Base-by-base conservation (phyloP, 805 yeast genomes). In the Danielozyma ontarioensis region DNA sequence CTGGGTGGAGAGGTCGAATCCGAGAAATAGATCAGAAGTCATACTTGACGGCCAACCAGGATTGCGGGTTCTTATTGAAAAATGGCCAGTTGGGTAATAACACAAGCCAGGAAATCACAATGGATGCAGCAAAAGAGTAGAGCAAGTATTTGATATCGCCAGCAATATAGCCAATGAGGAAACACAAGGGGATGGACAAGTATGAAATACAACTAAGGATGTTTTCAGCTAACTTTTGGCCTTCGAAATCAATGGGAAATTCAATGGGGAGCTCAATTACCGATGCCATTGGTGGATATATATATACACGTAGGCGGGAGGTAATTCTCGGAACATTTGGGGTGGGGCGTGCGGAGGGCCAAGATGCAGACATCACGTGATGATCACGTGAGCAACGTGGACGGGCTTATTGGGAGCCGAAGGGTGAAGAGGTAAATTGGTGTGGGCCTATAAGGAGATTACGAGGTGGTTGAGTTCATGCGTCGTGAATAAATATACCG, bases 1-100 rank as follows among this genome's bases (percentile, higher is more conserved):
- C 53, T 88, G 97, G 12, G 96, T 88, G 2, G 95, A 85, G 17
- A 89, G 67, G 54, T 89, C 97, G 47, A 87, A 76, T 1, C 96
- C 96, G 39, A 84, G 57, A 49, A 59, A 79, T 29, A 44, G 39
- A 27, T 27, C 17, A 15, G n/a, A 16, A 27, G 44, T 40, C 52
- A 51, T 42, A 51, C 32, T 57, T 48, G 33, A 62, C 54, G 34
- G 51, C 39, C 30, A 74, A 63, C 76, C 80, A 81, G 44, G 50
- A 53, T 17, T 68, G 58, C 22, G 74, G 74, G 37, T 72, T 53
- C 44, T 62, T 59, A 32, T 66, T 79, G 50, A 72, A 83, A 5
- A 53, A 42, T 3, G 80, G 68, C 68, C 80, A 83, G 17, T 82
- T 70, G 19, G 87, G 86, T 14, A 77, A 57, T 3, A 68, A 70